phyloP scores from a whole-genome alignment of 176 grass and related monocot genomes.

The Themeda triandra region DNA sequence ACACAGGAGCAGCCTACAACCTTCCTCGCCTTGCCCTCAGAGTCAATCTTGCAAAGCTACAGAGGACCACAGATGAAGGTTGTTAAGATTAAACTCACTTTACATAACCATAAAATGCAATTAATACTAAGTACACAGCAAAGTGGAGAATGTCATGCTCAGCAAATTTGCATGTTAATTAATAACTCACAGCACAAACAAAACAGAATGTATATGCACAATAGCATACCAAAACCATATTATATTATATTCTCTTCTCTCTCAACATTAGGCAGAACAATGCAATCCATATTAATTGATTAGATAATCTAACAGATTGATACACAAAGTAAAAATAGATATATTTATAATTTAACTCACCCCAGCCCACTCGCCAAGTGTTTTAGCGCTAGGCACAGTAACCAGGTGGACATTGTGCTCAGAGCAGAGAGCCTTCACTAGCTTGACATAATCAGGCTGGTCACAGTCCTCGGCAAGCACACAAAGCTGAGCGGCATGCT shows the following conservation, averaged over 20 bases:
- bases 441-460: slow-evolving; percentile 70
- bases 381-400: slow-evolving; percentile 63
- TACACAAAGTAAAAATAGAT: background rate
- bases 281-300: background rate
- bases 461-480: slow-evolving; percentile 60
- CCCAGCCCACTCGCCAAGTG: slow-evolving; percentile 71
- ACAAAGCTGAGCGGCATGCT: slow-evolving; percentile 59
- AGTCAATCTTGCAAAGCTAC: background rate
- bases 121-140: background rate
- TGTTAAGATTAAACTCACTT: background rate
- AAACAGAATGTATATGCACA: background rate
- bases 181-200: background rate
- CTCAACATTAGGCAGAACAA: background rate
- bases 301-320: background rate
- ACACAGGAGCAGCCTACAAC: background rate
- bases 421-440: slow-evolving; percentile 29
- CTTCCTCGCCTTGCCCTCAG: background rate
- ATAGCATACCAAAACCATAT: background rate
- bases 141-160: background rate
- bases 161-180: background rate
- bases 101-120: background rate
- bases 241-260: background rate
- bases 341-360: slow-evolving; percentile 35
- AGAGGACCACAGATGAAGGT: background rate
- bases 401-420: slow-evolving; percentile 73